These are phyloP conservation scores for Bocquillonia castaneifolia DNA, from an alignment of 441 rosid species.

Conservation along the genomic window DNA sequence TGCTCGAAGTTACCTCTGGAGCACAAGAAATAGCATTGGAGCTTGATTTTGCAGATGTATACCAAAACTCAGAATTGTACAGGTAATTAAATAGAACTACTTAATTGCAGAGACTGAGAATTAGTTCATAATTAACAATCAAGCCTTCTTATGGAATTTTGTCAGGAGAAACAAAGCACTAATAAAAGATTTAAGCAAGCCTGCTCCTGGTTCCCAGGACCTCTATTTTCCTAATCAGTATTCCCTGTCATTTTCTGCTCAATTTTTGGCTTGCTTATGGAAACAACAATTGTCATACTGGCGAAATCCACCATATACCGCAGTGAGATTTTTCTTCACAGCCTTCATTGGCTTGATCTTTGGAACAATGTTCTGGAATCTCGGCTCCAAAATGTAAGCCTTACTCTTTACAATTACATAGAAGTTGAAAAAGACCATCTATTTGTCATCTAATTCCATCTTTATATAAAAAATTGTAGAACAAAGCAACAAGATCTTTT, in stretches of 20 bases:
- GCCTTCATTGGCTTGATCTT: conserved; percentile 53
- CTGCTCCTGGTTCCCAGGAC: conserved; percentile 58
- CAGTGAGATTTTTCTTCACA: conserved; percentile 56
- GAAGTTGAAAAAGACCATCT: background rate
- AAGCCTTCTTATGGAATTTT: background rate
- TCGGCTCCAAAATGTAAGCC: conserved; percentile 58
- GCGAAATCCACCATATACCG: conserved; percentile 69
- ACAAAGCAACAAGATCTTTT: conserved; percentile 37
- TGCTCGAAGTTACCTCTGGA: conserved; percentile 60
- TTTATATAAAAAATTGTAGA: conserved; percentile 16
- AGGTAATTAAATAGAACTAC: background rate
- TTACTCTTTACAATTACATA: background rate
- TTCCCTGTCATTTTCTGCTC: conserved; percentile 50
- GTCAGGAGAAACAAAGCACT: conserved; percentile 63
- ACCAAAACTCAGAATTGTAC: conserved; percentile 27
- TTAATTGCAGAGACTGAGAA: background rate
- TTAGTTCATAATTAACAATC: background rate
- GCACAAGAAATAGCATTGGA: conserved; percentile 53
- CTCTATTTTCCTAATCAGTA: conserved; percentile 51
- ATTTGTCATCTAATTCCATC: background rate
- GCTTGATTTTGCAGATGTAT: conserved; percentile 49
- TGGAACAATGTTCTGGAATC: conserved; percentile 73
- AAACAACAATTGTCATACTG: conserved; percentile 72
- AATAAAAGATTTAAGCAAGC: conserved; percentile 43
- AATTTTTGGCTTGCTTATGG: conserved; percentile 73